Evolutionary conservation across 345 rosid species (phyloP), one percentile per base, ranked within the genome.

Genomic region (Gossypium bickii): DNA sequence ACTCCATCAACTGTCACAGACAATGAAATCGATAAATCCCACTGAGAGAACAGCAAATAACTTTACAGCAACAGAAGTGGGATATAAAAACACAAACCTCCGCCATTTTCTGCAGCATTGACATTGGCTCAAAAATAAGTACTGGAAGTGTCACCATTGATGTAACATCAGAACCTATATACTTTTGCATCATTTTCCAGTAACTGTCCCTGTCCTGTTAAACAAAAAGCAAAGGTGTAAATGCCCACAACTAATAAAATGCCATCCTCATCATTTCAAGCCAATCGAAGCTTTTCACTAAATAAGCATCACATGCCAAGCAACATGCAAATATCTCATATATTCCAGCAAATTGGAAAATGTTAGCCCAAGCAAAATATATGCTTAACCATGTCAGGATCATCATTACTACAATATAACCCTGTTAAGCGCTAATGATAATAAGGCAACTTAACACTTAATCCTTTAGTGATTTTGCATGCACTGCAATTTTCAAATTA

Each of bases 141-240:
- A 95, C 99, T 4, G 98, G 99, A 74, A 95, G 94, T 7, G 98
- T 93, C 80, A 95, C 99, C 98, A 95, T 83, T 3, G 99, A 95
- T 62, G 98, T 93, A 60, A 95, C 89, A 80, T 95, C 99, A 67
- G 98, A 74, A 59, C 99, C 99, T 72, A 91, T 79, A 62, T 93
- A 93, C 62, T 91, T 95, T 59, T 93, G 99, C 99, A 95, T 95
- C 92, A 89, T 95, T 87, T 90, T 95, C 98, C 99, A 95, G 70
- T 93, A 90, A 62, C 96, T 77, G 41, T 95, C 99, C 9, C 98
- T 84, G 12, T 95, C 99, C 99, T 95, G 82, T 59, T 75, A 78
- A 53, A 55, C 52, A 53, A 71, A 66, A 48, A 16, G 29, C 3
- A 16, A 48, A 48, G 43, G 29, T 57, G 10, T 34, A 17, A 12